Evolutionary conservation across 768 basidiomycete species (phyloP).

Genomic region (Russula olivacea): DNA sequence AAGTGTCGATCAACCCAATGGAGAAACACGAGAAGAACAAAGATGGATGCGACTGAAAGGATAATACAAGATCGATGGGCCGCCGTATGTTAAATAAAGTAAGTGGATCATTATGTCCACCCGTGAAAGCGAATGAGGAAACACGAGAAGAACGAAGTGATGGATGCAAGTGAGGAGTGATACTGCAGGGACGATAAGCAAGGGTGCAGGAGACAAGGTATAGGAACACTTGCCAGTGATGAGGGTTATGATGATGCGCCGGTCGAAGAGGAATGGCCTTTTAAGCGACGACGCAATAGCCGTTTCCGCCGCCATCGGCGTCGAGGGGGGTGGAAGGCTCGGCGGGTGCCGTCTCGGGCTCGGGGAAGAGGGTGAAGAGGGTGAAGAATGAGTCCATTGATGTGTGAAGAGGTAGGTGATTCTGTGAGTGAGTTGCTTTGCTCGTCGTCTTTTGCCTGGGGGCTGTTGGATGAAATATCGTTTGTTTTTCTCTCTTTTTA

Average conservation of each 20-base stretch:
- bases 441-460: neutral
- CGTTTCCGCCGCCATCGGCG: neutral
- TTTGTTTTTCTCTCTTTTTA: neutral
- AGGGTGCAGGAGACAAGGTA: neutral
- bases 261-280: neutral
- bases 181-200: neutral
- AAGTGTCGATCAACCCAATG: no score
- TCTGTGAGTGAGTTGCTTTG: neutral
- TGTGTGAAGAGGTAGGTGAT: neutral
- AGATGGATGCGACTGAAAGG: no score
- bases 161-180: neutral
- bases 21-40: no score
- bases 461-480: neutral
- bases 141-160: neutral
- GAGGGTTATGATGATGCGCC: neutral
- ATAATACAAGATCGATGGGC: no score
- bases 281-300: slow-evolving; percentile 7
- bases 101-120: neutral
- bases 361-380: neutral
- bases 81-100: neutral
- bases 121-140: neutral
- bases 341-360: neutral
- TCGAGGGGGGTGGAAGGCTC: slow-evolving; percentile 9
- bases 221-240: neutral
- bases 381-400: neutral